phyloP scores from a whole-genome alignment of 2,329 filamentous ascomycete genomes.

The Huntiella savannae region DNA sequence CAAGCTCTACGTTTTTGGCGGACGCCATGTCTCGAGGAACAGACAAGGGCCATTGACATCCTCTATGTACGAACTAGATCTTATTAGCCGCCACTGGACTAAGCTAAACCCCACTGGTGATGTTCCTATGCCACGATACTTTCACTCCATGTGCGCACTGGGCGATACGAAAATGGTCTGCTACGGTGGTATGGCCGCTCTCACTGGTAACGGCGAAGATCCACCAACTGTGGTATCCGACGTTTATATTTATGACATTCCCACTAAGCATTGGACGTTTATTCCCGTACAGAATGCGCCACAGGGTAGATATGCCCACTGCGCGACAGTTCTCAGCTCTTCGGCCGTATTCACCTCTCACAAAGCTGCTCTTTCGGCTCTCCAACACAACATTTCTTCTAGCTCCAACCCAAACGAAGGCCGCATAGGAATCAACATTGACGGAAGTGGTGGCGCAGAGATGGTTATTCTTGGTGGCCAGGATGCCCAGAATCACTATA shows the following conservation, averaged over 20 bases:
- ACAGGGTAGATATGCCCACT: constrained; percentile 90
- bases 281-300: constrained; percentile 65
- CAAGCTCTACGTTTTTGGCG: constrained; percentile 92
- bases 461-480: constrained; percentile 96
- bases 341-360: constrained; percentile 72
- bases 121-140: constrained; percentile 78
- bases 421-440: constrained; percentile 68
- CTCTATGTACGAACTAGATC: constrained; percentile 81
- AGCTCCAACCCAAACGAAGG: constrained; percentile 65
- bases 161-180: constrained; percentile 94
- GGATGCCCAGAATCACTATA: constrained; percentile 95
- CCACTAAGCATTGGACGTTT: constrained; percentile 65
- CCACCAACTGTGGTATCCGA: constrained; percentile 94
- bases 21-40: constrained; percentile 66
- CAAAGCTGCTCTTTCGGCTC: constrained; percentile 64
- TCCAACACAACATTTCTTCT: constrained; percentile 74
- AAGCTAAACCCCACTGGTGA: constrained; percentile 73
- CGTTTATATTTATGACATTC: constrained; percentile 84
- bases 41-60: constrained; percentile 65
- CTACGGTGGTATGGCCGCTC: constrained; percentile 81
- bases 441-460: constrained; percentile 80
- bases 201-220: constrained; percentile 33
- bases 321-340: constrained; percentile 78
- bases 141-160: constrained; percentile 85
- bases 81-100: constrained; percentile 82